Base-by-base conservation (phyloP, 164 flowering plant species). In the Nymphaea thermarum region DNA sequence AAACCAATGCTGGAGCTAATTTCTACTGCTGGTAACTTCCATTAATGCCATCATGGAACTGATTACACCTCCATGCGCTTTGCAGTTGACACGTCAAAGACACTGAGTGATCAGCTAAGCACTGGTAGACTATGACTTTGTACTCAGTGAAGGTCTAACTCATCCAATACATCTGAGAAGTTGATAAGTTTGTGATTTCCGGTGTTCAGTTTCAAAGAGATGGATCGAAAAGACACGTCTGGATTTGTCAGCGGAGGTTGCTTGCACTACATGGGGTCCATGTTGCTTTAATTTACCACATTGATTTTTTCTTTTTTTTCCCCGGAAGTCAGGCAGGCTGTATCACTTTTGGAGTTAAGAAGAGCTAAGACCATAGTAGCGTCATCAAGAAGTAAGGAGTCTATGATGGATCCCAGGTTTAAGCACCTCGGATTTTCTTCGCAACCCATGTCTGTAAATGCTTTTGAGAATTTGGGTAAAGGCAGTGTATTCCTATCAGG, bases 171-270 rank as follows among this genome's bases (percentile, higher is more conserved):
- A 43, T 15, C 17, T 18, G 25, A 60, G 65, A 7, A 36, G 17
- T 41, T 60, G 5, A 66, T 47, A 8, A 43, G 65, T 64, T 25
- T 66, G 62, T 61, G 65, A 63, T 59, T 67, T 71, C 43, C 55
- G 66, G 57, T 59, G 68, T 65, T 69, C 62, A 66, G 61, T 73
- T 66, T 12, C 43, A 17, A 68, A 62, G 47, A 79, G 80, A 91
- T 93, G 98, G 98, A 93, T 77, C 87, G 98, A 3, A 65, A 85
- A 64, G 98, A 93, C 72, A 93, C 98, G n/a, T 91, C 96, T 36
- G 98, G 98, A 75, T 91, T 93, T 77, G 98, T 93, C 41, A 93
- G 98, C 65, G 97, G 98, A 79, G 98, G 97, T 73, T 82, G 82
- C 66, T 74, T 75, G 62, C 72, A 44, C 77, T 62, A 6, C 42